A percentile compares a stretch with the other conserved stretches of the same genome.
Evolutionary conservation across 108 stramenopile genomes (phyloP).

Genomic region (Cyclostephanos invisitatus): DNA sequence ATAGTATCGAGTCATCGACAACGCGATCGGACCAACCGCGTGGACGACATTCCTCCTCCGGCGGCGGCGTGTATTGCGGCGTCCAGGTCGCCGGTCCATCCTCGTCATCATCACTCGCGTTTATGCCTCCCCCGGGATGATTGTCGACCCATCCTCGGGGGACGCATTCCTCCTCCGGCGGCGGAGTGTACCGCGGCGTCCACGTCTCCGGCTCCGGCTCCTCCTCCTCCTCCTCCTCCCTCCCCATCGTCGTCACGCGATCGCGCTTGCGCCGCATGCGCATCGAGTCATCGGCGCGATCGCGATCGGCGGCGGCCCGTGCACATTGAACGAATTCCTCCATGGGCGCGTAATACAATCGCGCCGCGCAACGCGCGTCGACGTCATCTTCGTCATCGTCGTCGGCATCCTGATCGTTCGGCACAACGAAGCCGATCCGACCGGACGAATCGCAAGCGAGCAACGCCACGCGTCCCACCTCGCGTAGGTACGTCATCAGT

Average conservation of each 20-base stretch:
- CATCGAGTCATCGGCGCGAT: constrained; percentile 12
- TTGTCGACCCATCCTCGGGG: constrained; percentile 20
- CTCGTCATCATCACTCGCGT: neutral
- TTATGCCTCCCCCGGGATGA: too few species aligned
- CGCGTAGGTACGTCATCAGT: constrained; percentile 51
- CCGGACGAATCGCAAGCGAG: constrained; percentile 64
- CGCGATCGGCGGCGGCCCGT: constrained; percentile 55
- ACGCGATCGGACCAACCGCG: constrained; percentile 17
- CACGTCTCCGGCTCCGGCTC: constrained; percentile 17
- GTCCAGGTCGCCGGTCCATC: constrained; percentile 32
- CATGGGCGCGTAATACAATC: constrained; percentile 34
- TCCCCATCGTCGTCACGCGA: constrained; percentile 1
- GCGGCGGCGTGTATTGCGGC: constrained; percentile 49
- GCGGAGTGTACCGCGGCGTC: constrained; percentile 53
- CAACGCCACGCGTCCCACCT: constrained; percentile 60
- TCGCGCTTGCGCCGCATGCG: constrained; percentile 6
- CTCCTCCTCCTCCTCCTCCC: neutral
- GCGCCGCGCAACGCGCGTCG: constrained; percentile 19
- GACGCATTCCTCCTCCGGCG: constrained; percentile 39
- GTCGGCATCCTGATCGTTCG: constrained; percentile 22
- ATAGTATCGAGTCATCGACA: neutral
- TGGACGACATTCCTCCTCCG: constrained; percentile 38
- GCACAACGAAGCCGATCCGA: constrained; percentile 66
- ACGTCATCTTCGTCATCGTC: neutral
- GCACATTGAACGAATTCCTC: constrained; percentile 31